Evolutionary conservation across 2,329 filamentous ascomycete species (phyloP).

Genomic region (Fusarium continuum): DNA sequence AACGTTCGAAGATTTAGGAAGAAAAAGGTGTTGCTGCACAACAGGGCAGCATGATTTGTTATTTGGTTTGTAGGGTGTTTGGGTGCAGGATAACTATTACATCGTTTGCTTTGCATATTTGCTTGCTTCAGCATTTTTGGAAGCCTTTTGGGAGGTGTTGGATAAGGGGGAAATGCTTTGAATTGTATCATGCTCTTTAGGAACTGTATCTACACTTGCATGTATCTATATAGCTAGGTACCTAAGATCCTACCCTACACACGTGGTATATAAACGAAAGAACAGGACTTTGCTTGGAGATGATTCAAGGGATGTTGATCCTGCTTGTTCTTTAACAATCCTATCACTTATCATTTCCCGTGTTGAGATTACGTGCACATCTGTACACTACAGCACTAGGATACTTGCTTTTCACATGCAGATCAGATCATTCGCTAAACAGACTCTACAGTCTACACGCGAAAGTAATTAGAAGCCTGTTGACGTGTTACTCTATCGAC

Average conservation of each 20-base stretch:
- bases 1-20: background rate
- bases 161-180: slow-evolving; percentile 13
- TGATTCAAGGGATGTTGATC: background rate
- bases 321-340: background rate
- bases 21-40: background rate
- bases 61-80: slow-evolving; percentile 31
- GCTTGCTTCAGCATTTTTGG: slow-evolving; percentile 16
- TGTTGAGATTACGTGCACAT: background rate
- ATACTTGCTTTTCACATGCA: background rate
- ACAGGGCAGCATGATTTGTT: background rate
- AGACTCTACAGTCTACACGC: background rate
- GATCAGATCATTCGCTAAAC: slow-evolving; percentile 5
- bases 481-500: background rate
- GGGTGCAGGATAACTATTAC: slow-evolving; percentile 15
- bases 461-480: background rate
- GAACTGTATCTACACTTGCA: slow-evolving; percentile 20
- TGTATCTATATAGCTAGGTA: slow-evolving; percentile 19
- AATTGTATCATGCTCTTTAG: slow-evolving; percentile 9
- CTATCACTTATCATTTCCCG: background rate
- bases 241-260: slow-evolving; percentile 7
- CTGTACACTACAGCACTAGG: too few species aligned
- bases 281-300: background rate
- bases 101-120: slow-evolving; percentile 9
- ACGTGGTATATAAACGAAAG: background rate
- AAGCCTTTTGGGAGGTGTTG: slow-evolving; percentile 3